A percentile compares a stretch with the other conserved stretches of the same genome.
Evolutionary conservation across 331 rosid species (phyloP).

Genomic region (Prunus yedoensis): DNA sequence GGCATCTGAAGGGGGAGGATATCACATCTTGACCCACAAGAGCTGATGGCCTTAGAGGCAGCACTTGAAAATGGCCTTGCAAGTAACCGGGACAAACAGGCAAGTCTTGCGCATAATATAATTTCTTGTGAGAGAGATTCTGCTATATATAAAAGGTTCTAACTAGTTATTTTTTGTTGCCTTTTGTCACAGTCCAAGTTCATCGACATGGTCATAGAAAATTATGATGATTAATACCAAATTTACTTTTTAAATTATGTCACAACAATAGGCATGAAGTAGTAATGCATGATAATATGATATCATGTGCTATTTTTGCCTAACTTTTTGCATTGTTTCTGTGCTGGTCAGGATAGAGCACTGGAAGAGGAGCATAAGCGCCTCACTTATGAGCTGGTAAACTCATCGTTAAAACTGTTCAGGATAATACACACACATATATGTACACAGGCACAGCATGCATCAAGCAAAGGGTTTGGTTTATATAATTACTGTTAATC

Average conservation of each 20-base stretch:
- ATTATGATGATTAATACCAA: conserved; percentile 24
- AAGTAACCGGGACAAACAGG: conserved; percentile 62
- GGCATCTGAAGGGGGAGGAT: conserved; percentile 95
- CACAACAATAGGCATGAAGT: too few relatives aligned
- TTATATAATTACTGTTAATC: too few relatives aligned
- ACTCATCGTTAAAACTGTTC: neutral
- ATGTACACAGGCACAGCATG: neutral
- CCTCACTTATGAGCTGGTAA: conserved; percentile 69
- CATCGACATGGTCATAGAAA: conserved; percentile 48
- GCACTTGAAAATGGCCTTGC: conserved; percentile 71
- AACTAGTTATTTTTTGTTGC: neutral
- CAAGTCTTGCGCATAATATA: neutral
- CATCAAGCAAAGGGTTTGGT: neutral
- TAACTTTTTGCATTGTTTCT: neutral
- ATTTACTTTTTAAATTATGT: neutral
- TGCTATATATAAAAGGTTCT: neutral
- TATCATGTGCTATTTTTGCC: neutral
- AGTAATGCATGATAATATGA: neutral
- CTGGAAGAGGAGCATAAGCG: conserved; percentile 69
- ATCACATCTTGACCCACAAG: conserved; percentile 68
- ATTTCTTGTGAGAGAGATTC: neutral
- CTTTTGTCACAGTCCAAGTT: conserved; percentile 49
- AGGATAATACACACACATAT: neutral
- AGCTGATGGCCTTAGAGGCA: conserved; percentile 62
- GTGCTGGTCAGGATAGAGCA: conserved; percentile 40